Evolutionary conservation across 345 rosid genomes (phyloP).

Genomic region (Sonneratia caseolaris): DNA sequence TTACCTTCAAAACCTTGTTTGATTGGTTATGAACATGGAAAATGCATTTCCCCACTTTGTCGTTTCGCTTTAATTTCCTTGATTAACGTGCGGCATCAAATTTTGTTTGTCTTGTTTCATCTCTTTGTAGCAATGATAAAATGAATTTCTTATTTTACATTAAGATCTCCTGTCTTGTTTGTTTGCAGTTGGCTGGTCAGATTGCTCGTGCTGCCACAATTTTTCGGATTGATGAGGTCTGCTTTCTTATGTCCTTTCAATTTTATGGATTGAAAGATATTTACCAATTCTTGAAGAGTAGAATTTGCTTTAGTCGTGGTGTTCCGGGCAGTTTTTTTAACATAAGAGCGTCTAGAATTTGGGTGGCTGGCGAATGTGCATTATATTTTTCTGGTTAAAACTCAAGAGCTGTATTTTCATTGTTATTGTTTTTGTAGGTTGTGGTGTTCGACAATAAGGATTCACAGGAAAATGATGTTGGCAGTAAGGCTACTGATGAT

Average conservation of each 20-base stretch:
- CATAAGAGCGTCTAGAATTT: not conserved
- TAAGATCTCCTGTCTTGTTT: not conserved
- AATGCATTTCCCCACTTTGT: too few relatives aligned
- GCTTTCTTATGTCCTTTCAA: not conserved
- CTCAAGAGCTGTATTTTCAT: not conserved
- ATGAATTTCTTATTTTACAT: not conserved
- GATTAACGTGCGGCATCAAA: not conserved
- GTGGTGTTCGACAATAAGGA: slow-evolving; percentile 75
- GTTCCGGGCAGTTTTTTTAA: not conserved
- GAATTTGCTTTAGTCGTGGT: not conserved
- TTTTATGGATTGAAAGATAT: not conserved
- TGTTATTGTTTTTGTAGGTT: slow-evolving; percentile 30
- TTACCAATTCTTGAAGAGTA: not conserved
- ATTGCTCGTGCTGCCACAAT: slow-evolving; percentile 91
- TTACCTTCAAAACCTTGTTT: too few relatives aligned
- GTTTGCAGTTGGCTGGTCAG: slow-evolving; percentile 74
- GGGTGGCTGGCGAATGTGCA: not conserved
- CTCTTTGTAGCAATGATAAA: not conserved
- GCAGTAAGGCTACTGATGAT: slow-evolving; percentile 10
- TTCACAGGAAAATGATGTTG: slow-evolving; percentile 20
- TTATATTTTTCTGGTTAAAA: not conserved
- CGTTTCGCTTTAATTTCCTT: not conserved
- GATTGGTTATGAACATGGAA: too few relatives aligned
- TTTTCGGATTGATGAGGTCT: slow-evolving; percentile 82
- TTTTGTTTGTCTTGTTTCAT: not conserved